Conservation (phyloP, 257 asterid species). For the Ballota nigra region DNA sequence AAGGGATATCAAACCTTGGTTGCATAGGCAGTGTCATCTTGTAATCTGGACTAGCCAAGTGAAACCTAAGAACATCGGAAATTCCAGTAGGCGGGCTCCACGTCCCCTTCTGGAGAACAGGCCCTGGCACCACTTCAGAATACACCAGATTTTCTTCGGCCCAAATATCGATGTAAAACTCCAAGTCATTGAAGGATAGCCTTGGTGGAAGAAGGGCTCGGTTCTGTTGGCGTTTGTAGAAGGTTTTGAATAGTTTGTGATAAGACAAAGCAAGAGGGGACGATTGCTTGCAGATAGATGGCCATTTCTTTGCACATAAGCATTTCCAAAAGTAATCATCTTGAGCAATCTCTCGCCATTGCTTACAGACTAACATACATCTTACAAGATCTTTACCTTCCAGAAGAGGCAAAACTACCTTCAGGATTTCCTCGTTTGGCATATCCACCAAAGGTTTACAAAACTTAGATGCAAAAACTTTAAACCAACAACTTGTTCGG, state of each 20-base stretch:
- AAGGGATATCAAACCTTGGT: slow-evolving; percentile 73
- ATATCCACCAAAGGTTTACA: slow-evolving; percentile 34
- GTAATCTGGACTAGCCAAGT: slow-evolving; percentile 75
- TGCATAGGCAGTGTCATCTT: slow-evolving; percentile 88
- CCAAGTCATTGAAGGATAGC: slow-evolving; percentile 81
- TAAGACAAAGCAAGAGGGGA: slow-evolving; percentile 68
- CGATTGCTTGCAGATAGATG: slow-evolving; percentile 72
- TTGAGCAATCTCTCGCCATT: slow-evolving; percentile 68
- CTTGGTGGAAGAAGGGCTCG: slow-evolving; percentile 72
- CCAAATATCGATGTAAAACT: slow-evolving; percentile 91
- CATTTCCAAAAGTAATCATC: slow-evolving; percentile 98
- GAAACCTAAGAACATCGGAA: slow-evolving; percentile 63
- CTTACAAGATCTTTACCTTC: slow-evolving; percentile 77
- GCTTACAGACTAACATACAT: slow-evolving; percentile 78
- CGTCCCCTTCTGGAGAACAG: slow-evolving; percentile 57
- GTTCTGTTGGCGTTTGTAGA: slow-evolving; percentile 50
- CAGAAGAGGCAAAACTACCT: slow-evolving; percentile 85
- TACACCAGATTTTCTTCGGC: slow-evolving; percentile 61
- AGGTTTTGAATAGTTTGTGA: slow-evolving; percentile 53
- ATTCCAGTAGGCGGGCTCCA: slow-evolving; percentile 78
- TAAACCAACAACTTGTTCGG: not conserved
- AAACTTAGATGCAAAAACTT: not conserved
- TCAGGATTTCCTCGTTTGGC: slow-evolving; percentile 65
- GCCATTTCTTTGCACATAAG: slow-evolving; percentile 85
- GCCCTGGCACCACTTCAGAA: slow-evolving; percentile 89